A percentile compares a stretch with the other conserved stretches of the same genome.
These are phyloP conservation scores for Salix caprea DNA, from an alignment of 345 rosid species.

Conservation along the genomic window DNA sequence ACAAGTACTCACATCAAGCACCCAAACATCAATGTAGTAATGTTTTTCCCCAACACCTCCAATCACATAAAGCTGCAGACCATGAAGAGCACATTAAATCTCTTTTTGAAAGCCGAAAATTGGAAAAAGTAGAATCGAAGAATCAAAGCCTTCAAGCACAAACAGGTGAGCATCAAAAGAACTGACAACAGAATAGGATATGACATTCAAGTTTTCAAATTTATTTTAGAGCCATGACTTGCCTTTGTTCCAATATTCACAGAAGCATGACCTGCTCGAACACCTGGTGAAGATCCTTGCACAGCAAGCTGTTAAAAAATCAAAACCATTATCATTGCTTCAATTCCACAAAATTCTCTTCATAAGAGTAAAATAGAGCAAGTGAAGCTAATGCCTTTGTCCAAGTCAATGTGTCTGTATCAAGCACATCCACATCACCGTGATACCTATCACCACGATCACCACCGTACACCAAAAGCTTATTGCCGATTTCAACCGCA, in stretches of 20 bases:
- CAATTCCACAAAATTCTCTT: neutral
- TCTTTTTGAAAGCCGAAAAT: too few species aligned
- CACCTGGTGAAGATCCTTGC: conserved; percentile 57
- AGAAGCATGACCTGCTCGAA: conserved; percentile 69
- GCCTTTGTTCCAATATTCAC: conserved; percentile 56
- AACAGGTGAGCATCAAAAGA: neutral
- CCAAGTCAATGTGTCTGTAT: conserved; percentile 53
- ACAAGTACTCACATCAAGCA: conserved; percentile 38
- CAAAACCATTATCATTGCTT: neutral
- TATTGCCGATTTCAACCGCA: conserved; percentile 44
- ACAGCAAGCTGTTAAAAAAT: conserved; percentile 37
- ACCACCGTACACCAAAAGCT: conserved; percentile 60
- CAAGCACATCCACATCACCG: conserved; percentile 56
- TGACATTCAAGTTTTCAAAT: neutral
- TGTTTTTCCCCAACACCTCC: conserved; percentile 76
- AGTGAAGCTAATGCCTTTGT: conserved; percentile 39
- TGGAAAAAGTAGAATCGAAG: neutral
- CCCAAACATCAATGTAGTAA: conserved; percentile 69
- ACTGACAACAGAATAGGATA: too few species aligned
- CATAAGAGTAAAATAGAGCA: neutral
- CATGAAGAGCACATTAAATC: neutral
- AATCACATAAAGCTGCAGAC: conserved; percentile 48
- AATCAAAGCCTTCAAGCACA: neutral
- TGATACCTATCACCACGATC: conserved; percentile 67
- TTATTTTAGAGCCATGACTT: conserved; percentile 14